Evolutionary conservation across 2,329 filamentous ascomycete genomes (phyloP), one percentile per base, ranked within the genome.

Genomic region (Ophiostoma sp.): DNA sequence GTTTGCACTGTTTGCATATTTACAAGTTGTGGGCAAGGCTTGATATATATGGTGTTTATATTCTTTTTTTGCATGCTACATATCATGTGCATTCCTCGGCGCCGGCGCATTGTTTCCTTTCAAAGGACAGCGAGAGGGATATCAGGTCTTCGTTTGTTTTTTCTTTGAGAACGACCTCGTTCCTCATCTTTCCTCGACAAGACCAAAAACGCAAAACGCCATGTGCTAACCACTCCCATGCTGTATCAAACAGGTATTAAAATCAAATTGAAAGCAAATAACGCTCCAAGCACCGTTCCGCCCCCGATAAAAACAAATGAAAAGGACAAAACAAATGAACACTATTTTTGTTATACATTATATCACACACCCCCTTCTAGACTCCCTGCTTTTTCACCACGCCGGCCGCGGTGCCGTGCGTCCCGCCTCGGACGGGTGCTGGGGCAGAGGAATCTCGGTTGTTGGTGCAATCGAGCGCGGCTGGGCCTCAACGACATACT

Each of bases 401-500:
- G 61, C 72, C 11, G 77, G 48, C 68, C 78, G 76, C 42, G 59
- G 72, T 22, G 76, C 79, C 1, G 48, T 59, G 48, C 80, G 77
- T 22, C 82, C 82, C 9, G 75, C 75, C 75, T 88, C 87, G 1
- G 86, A 84, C 2, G 87, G 85, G 76, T 89, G 87, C 45, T 80
- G 79, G 25, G 83, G 83, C 31, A 86, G 79, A 50, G 83, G 82
- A 9, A 84, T 82, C 33, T 85, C 82, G 1, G 80, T 80, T n/a
- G 81, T 80, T 5, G 87, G 85, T 2, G 83, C 87, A 19, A 86
- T 86, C 8, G 88, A 90, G 73, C 89, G 82, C 59, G 89, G 89
- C 72, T 86, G 86, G 0, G 90, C 90, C 76, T 93, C 89, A 5
- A 93, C 85, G 17, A 93, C 88, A 79, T 94, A 94, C 36, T 87